Conservation (phyloP, 805 yeast species). For the Alloascoidea hylecoeti region DNA sequence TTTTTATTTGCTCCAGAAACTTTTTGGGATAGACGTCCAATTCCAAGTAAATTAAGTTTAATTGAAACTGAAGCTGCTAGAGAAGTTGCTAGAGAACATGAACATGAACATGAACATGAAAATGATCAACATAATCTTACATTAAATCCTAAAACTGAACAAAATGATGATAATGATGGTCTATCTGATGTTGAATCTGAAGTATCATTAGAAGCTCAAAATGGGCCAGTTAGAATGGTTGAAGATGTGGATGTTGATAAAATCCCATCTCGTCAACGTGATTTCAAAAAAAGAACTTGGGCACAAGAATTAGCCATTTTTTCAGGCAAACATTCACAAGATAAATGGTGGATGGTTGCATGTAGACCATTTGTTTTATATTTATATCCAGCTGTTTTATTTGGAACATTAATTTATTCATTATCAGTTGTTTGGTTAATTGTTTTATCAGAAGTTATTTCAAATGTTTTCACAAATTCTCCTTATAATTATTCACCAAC, state of each 20-base stretch:
- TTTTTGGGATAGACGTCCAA: slow-evolving; percentile 44
- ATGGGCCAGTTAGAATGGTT: not conserved
- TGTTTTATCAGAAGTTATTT: slow-evolving; percentile 41
- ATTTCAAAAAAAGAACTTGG: slow-evolving; percentile 12
- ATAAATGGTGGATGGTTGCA: slow-evolving; percentile 40
- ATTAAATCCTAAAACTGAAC: not conserved
- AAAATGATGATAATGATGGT: slow-evolving; percentile 1
- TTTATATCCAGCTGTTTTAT: slow-evolving; percentile 34
- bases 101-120: not conserved
- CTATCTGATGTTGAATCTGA: too few relatives aligned
- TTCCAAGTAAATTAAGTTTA: slow-evolving; percentile 30
- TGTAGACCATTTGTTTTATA: slow-evolving; percentile 36
- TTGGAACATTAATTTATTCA: slow-evolving; percentile 35
- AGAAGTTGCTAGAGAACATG: slow-evolving; percentile 17
- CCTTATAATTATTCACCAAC: slow-evolving; percentile 32
- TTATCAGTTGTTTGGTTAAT: slow-evolving; percentile 53
- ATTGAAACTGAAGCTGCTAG: slow-evolving; percentile 34
- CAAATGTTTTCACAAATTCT: slow-evolving; percentile 27
- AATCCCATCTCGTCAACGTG: not conserved
- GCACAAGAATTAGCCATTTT: slow-evolving; percentile 22
- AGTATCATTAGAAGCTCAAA: not conserved
- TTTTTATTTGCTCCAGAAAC: slow-evolving; percentile 50
- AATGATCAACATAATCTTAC: not conserved
- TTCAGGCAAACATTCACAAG: slow-evolving; percentile 34
- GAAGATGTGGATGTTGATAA: not conserved